Evolutionary conservation across 768 basidiomycete genomes (phyloP).

Genomic region (Hygrophoropsis aurantiaca): DNA sequence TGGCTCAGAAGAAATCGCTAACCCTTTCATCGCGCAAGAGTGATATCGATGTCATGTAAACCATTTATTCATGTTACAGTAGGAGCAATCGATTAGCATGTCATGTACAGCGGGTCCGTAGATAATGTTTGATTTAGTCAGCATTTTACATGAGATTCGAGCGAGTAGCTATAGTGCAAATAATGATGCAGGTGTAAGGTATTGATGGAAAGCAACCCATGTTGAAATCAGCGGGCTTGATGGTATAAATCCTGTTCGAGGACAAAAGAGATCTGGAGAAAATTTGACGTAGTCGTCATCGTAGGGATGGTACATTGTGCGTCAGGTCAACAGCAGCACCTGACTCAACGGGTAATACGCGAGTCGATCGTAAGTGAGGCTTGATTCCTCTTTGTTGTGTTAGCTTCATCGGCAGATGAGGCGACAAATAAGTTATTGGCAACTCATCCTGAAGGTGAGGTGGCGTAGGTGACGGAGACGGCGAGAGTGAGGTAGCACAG

Average conservation of each 20-base stretch:
- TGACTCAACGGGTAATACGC: too few relatives aligned
- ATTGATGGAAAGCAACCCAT: neutral
- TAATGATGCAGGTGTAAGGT: conserved; percentile 5
- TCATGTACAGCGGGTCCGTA: conserved; percentile 1
- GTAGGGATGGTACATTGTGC: too few relatives aligned
- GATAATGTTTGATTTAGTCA: conserved; percentile 13
- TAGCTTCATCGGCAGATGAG: conserved; percentile 10
- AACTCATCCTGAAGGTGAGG: conserved; percentile 11
- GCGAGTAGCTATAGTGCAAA: conserved; percentile 14
- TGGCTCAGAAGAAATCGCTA: conserved; percentile 91
- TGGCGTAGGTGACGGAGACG: conserved; percentile 42
- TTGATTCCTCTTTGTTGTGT: too few relatives aligned
- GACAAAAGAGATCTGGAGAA: too few relatives aligned
- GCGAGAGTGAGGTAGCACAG: conserved; percentile 51
- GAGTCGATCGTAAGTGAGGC: too few relatives aligned
- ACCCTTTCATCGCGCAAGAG: conserved; percentile 80
- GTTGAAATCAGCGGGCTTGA: too few relatives aligned
- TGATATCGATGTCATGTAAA: conserved; percentile 20
- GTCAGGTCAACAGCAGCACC: too few relatives aligned
- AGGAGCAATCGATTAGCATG: neutral
- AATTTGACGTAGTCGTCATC: too few relatives aligned
- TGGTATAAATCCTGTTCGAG: too few relatives aligned
- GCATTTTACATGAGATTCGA: conserved; percentile 16
- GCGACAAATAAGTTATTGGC: conserved; percentile 20
- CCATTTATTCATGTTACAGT: conserved; percentile 2